Base-by-base conservation (phyloP, 2,329 filamentous ascomycete genomes). In the Microsporum audouinii region DNA sequence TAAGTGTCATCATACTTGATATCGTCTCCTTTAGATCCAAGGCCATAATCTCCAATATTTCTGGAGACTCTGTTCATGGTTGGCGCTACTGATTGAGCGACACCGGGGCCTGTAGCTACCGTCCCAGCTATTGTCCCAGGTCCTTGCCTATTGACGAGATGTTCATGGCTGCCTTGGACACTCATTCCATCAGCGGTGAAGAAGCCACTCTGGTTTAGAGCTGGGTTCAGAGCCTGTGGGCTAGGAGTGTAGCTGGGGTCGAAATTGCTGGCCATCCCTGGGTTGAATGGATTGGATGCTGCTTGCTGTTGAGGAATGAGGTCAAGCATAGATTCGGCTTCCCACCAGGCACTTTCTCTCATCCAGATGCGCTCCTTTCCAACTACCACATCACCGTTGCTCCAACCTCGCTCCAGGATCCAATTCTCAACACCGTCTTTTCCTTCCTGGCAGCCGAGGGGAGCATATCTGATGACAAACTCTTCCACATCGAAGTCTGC, bases 401-500 rank as follows among this genome's bases (percentile, higher is more conserved):
- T 96, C 94, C 94, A 99, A 1, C 94, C 94, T 62, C 94, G 86
- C 75, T 97, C 91, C 57, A 97, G 81, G 62, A 95, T 82, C 90
- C 92, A 99, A 68, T 83, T 95, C 71, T 97, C 90, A 59, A 96
- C 91, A 56, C 92, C 94, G 64, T 99, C 94, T 64, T 85, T 85
- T 61, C 94, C 94, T 65, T 95, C 90, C 67, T 87, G 84, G 73
- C 94, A 99, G 12, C 94, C 94, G 0, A 99, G 81, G 4, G 84
- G 79, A 3, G 85, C 80, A 71, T 96, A 99, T 51, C 94, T 85
- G 67, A 87, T 85, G 23, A 86, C 83, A 68, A 99, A 97, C 72
- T 99, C 94, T 14, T 96, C 89, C 3, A 91, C 78, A 68, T 99
- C 94, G 67, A 97, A 99, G 70, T 99, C 94, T 1, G 91, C 90